phyloP scores from a whole-genome alignment of 306 rosid genomes.

The Sechiopsis laciniata region DNA sequence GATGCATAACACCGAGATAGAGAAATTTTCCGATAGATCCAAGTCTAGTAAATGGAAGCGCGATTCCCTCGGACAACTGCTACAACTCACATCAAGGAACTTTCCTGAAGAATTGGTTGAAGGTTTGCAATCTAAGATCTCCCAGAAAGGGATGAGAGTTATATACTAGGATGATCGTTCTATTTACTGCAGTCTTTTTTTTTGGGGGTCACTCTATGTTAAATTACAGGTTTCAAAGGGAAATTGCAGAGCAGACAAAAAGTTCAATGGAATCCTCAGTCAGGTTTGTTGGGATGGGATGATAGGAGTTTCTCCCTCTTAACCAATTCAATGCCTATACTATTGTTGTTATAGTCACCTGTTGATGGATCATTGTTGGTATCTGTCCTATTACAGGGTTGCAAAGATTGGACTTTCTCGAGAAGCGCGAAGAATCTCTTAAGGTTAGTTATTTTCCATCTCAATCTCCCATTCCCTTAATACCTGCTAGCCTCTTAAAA shows the following conservation, averaged over 20 bases:
- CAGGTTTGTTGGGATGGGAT: slow-evolving; percentile 24
- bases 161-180: background rate
- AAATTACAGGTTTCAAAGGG: slow-evolving; percentile 26
- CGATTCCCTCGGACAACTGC: slow-evolving; percentile 19
- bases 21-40: slow-evolving; percentile 20
- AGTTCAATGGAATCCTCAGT: slow-evolving; percentile 25
- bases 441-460: slow-evolving; percentile 7
- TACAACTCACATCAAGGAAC: slow-evolving; percentile 20
- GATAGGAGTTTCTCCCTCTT: background rate
- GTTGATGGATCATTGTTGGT: slow-evolving; percentile 5
- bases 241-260: slow-evolving; percentile 10
- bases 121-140: slow-evolving; percentile 16
- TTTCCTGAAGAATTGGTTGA: slow-evolving; percentile 26
- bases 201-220: background rate
- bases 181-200: background rate
- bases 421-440: slow-evolving; percentile 24
- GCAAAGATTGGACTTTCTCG: slow-evolving; percentile 19
- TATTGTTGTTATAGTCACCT: slow-evolving; percentile 4
- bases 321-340: background rate
- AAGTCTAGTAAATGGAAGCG: slow-evolving; percentile 2
- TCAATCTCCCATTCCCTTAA: background rate
- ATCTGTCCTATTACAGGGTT: slow-evolving; percentile 15
- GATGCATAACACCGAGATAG: slow-evolving; percentile 14
- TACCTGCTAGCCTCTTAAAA: background rate
- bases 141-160: background rate